Conservation (phyloP, 2,329 filamentous ascomycete genomes). For the Cercospora nicotianae region DNA sequence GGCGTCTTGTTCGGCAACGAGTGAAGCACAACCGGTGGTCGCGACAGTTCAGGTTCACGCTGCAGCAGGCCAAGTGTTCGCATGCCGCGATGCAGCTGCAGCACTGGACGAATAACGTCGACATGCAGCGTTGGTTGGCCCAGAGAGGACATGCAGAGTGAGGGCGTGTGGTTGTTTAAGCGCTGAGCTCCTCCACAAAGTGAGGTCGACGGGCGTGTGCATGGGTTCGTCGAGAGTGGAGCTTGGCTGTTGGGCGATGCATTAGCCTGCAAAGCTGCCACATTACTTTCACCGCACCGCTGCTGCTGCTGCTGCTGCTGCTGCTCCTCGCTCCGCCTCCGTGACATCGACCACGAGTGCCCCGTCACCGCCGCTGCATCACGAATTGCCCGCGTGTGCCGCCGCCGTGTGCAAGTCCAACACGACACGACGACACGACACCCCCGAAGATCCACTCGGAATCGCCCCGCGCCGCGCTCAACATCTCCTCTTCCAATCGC, state of each 20-base stretch:
- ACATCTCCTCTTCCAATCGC: conserved; percentile 5
- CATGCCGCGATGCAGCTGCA: not conserved
- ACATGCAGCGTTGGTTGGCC: not conserved
- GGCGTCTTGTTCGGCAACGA: not conserved
- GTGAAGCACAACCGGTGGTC: not conserved
- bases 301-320: not conserved
- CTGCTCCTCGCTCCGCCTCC: not conserved
- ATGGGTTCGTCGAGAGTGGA: conserved; percentile 5
- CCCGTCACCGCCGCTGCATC: not conserved
- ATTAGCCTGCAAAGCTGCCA: conserved; percentile 6
- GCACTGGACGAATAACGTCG: not conserved
- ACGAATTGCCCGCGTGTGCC: not conserved
- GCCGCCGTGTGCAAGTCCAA: not conserved
- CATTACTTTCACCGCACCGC: not conserved
- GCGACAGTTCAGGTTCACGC: not conserved
- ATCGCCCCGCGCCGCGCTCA: conserved; percentile 3
- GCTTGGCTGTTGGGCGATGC: conserved; percentile 2
- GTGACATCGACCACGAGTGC: not conserved
- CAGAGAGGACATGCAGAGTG: not conserved
- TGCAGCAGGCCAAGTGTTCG: not conserved
- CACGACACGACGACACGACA: not conserved
- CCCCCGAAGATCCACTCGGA: not conserved
- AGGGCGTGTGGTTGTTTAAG: not conserved
- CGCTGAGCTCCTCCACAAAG: not conserved
- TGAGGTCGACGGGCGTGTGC: not conserved